Evolutionary conservation across 2,329 filamentous ascomycete species (phyloP).

Genomic region (Beauveria bassiana): DNA sequence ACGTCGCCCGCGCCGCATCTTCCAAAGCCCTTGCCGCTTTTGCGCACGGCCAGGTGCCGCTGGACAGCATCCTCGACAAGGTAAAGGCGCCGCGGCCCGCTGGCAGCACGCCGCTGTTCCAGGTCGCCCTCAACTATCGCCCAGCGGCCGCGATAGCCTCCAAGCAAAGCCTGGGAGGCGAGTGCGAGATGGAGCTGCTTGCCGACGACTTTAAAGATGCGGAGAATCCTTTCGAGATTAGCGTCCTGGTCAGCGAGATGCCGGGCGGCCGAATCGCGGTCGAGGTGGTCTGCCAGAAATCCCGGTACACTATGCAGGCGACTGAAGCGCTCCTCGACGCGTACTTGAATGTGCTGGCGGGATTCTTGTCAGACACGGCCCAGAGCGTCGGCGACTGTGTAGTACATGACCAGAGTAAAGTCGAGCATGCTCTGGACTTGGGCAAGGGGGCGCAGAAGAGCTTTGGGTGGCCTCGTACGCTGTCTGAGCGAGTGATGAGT

Average conservation of each 20-base stretch:
- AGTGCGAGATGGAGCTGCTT: background rate
- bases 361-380: background rate
- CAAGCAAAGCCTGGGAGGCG: background rate
- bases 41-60: conserved; percentile 36
- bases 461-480: background rate
- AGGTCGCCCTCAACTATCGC: conserved; percentile 31
- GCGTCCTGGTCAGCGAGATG: background rate
- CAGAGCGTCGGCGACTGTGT: background rate
- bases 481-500: background rate
- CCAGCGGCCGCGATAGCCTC: background rate
- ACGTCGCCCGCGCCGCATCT: conserved; percentile 2
- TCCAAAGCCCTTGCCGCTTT: conserved; percentile 29
- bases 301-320: background rate
- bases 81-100: conserved; percentile 32
- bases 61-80: conserved; percentile 38
- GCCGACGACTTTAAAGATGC: background rate
- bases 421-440: background rate
- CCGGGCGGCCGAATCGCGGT: background rate
- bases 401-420: background rate
- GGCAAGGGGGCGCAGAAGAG: background rate
- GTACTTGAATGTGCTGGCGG: background rate
- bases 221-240: background rate
- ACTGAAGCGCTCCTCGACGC: background rate
- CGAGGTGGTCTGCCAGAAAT: background rate
- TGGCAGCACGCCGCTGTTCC: conserved; percentile 38